A percentile compares a stretch with the other conserved stretches of the same genome.
Evolutionary conservation across 163 green algal genomes (phyloP).

Genomic region (Chlorella variabilis): DNA sequence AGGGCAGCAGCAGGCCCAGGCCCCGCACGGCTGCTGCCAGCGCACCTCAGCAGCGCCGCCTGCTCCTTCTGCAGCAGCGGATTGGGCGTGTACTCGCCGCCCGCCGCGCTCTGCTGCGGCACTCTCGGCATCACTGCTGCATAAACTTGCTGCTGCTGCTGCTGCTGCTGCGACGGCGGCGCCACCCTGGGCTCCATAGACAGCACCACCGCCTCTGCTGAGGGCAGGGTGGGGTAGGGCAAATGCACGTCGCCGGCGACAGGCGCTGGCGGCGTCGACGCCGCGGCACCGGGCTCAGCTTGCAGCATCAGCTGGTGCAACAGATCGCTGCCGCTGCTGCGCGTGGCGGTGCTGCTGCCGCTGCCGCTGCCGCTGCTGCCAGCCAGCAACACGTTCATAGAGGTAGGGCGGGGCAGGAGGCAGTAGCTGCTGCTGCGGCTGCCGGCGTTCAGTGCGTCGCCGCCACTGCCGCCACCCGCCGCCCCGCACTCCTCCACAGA

Average conservation of each 20-base stretch:
- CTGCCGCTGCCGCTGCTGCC: not conserved
- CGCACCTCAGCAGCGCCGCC: not conserved
- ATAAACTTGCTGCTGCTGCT: not conserved
- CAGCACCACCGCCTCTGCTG: not conserved
- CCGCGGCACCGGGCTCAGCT: not conserved
- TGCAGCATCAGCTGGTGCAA: slow-evolving; percentile 17
- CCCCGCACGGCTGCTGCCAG: no score
- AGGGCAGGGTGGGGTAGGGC: not conserved
- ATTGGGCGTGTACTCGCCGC: not conserved
- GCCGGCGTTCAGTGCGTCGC: not conserved
- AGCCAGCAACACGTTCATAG: not conserved
- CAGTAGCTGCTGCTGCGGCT: not conserved
- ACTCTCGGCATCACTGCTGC: not conserved
- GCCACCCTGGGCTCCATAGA: no score
- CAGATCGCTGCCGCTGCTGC: not conserved
- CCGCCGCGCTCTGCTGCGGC: not conserved
- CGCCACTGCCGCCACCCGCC: no score
- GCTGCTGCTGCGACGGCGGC: not conserved
- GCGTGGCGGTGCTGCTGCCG: not conserved
- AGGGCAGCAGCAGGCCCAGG: no score
- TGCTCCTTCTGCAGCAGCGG: not conserved
- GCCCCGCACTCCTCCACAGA: no score
- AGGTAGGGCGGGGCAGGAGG: not conserved
- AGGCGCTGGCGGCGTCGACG: not conserved
- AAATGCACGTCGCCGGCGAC: not conserved